Evolutionary conservation across 2,329 filamentous ascomycete genomes (phyloP), one percentile per base, ranked within the genome.

Genomic region (Trichophyton benhamiae): DNA sequence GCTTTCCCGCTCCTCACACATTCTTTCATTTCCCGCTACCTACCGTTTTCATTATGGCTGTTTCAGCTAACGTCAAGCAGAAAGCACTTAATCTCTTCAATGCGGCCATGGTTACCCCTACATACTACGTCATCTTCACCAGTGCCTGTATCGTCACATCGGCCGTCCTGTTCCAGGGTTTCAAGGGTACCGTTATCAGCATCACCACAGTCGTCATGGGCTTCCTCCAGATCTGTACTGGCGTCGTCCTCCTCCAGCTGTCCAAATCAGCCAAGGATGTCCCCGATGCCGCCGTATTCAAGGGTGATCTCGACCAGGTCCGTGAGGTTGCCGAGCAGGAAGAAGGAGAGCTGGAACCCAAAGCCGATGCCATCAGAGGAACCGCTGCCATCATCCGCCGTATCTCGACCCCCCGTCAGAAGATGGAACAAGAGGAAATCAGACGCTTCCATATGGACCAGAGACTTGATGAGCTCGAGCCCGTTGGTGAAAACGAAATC

Each of bases 61-160:
- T 62, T 63, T 80, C 66, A 48, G 3, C 57, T n/a, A 49, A 48
- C 62, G 41, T 0, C 41, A 44, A n/a, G 3, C 75, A 97, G 91
- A 99, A 99, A 96, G 94, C 94, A 4, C 81, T 97, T 61, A 97
- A 99, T 71, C 76, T 99, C 58, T 97, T 92, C 80, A 97, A 99
- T 70, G 94, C 94, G 42, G 92, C 94, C 6, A 82, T 99, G 66
- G 94, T 99, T 63, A 99, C 94, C 0, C 94, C 94, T 0, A 99
- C 94, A 1, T 99, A 99, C 77, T 99, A 99, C 73, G 94, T 99
- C 66, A 92, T 95, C 78, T 99, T 99, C 73, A 99, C 94, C 44
- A 95, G 87, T 67, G 88, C 91, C 3, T 97, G 94, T 20, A 96
- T 99, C 66, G 83, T 97, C 67, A 95, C 91, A 4, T 96, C 92